A percentile compares a stretch with the other conserved stretches of the same genome.
Conservation (phyloP, 495 filamentous ascomycete species). For the Lindgomyces ingoldianus region DNA sequence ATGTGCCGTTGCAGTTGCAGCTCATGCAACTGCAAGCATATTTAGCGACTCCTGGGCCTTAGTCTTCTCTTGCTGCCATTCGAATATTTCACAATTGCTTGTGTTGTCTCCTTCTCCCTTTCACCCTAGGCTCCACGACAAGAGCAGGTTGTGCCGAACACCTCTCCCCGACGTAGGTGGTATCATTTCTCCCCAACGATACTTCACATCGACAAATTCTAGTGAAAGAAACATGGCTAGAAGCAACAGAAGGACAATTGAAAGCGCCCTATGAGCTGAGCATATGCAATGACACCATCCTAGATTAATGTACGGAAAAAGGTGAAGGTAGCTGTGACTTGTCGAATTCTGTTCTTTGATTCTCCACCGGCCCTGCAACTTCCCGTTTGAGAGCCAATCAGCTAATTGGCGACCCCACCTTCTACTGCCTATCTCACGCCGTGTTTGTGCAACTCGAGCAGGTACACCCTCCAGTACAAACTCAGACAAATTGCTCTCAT, state of each 20-base stretch:
- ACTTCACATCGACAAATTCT: no score
- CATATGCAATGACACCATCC: no score
- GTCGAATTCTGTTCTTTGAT: neutral
- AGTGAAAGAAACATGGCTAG: no score
- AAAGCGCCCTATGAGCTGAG: no score
- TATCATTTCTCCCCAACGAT: no score
- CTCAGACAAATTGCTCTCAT: neutral
- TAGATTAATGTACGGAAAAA: no score
- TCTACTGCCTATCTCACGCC: neutral
- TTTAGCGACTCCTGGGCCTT: constrained; percentile 38
- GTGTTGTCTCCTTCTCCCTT: no score
- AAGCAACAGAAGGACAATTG: no score
- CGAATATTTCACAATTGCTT: no score
- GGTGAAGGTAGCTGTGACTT: neutral
- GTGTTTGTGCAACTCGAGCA: neutral
- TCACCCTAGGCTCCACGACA: no score
- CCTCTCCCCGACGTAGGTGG: no score
- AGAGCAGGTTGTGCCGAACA: no score
- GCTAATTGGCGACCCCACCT: neutral
- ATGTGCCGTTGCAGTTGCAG: constrained; percentile 54
- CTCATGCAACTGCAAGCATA: constrained; percentile 73
- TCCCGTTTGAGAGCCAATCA: neutral
- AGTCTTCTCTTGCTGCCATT: neutral
- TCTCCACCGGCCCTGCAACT: neutral
- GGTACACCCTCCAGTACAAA: neutral